Evolutionary conservation across 345 rosid genomes (phyloP).

Genomic region (Noccaea bulbosa): DNA sequence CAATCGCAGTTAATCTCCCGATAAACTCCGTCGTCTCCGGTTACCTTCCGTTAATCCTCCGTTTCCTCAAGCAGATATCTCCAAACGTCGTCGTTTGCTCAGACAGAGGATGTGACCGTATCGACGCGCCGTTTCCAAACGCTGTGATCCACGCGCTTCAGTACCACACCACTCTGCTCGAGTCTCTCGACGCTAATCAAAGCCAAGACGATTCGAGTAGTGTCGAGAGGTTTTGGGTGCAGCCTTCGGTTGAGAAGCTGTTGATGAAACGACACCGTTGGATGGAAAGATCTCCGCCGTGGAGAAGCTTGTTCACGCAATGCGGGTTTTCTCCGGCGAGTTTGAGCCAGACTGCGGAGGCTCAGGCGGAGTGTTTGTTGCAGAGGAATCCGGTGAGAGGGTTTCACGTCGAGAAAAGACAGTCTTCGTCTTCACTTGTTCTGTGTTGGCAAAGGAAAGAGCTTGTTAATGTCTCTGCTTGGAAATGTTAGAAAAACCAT

Average conservation of each 20-base stretch:
- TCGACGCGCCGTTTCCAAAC: constrained; percentile 77
- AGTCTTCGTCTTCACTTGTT: constrained; percentile 57
- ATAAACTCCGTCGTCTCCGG: constrained; percentile 59
- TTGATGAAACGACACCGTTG: constrained; percentile 65
- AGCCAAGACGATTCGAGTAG: constrained; percentile 50
- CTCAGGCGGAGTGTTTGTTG: constrained; percentile 85
- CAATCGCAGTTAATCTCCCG: constrained; percentile 80
- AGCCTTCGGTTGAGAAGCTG: constrained; percentile 69
- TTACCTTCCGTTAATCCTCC: constrained; percentile 63
- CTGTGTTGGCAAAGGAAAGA: constrained; percentile 91
- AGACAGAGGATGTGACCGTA: constrained; percentile 78
- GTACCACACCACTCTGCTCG: constrained; percentile 59
- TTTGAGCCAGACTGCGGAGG: constrained; percentile 79
- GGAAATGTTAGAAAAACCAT: constrained; percentile 66
- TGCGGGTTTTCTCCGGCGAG: constrained; percentile 67
- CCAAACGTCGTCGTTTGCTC: constrained; percentile 82
- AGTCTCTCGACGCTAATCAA: constrained; percentile 77
- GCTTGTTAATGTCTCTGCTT: constrained; percentile 82
- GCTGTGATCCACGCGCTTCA: constrained; percentile 71
- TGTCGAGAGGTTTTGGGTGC: constrained; percentile 68
- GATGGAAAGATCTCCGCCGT: constrained; percentile 60
- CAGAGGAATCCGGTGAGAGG: constrained; percentile 72
- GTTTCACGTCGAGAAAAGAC: constrained; percentile 82
- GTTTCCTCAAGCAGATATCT: constrained; percentile 68
- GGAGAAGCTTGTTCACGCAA: constrained; percentile 76